Evolutionary conservation across 345 rosid species (phyloP), one percentile per base, ranked within the genome.

Genomic region (Dimocarpus longan): DNA sequence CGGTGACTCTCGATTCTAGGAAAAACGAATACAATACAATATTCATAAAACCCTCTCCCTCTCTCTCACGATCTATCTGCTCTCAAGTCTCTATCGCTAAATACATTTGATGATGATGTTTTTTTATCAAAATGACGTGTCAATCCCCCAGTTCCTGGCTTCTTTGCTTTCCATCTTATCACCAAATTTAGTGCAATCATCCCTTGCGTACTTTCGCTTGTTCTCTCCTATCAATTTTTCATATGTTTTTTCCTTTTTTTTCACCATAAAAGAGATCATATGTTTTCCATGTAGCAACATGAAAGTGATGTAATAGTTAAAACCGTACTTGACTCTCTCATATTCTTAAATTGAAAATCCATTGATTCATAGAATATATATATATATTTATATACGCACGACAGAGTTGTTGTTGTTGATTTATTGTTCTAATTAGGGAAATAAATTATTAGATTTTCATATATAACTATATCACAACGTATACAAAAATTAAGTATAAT

Each of bases 1-100:
- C 89, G 90, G 84, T 79, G 88, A 83, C 87, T 87, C 88, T 74
- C 60, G 79, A 76, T 74, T 84, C 80, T 76, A 64, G 85, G 84
- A 76, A 70, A 68, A 52, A 16, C 3, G 10, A 71, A 73, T 46
- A 22, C 3, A 44, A 19, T 77, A 68, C 73, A 32, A 32, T 2
- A 32, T 32, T 32, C 37, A 32, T 32, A 9, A 75, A 59, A 3
- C 40, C 48, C 57, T 1, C 4, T n/a, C 63, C 44, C 32, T 46
- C n/a, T 39, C 13, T 16, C 26, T 59, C 59, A n/a, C 52, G 52
- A 46, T 46, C 52, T 46, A 46, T 32, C 37, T 3, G 2, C 37
- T 13, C 39, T 56, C 46, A n/a, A 42, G 28, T 39, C 50, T 32
- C 10, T 3, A 13, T 32, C 63, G 19, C 70, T 48, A 40, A 19